Evolutionary conservation across 2,329 filamentous ascomycete species (phyloP).

Genomic region (Juglanconis oblonga): DNA sequence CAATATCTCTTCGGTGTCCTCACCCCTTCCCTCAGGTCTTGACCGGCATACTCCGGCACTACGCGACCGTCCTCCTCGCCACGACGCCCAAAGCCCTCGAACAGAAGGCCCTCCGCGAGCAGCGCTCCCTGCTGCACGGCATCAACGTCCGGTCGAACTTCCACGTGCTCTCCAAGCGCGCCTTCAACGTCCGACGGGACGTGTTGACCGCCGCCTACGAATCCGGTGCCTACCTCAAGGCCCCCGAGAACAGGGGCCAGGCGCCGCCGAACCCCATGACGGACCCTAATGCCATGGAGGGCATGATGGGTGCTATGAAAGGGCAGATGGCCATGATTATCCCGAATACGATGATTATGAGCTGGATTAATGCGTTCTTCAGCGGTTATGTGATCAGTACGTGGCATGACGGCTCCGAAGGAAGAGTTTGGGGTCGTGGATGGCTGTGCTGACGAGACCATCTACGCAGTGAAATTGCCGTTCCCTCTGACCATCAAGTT

Average conservation of each 20-base stretch:
- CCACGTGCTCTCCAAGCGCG: slow-evolving; percentile 70
- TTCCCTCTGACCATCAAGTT: slow-evolving; percentile 98
- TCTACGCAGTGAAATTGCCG: slow-evolving; percentile 75
- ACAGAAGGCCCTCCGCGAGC: slow-evolving; percentile 75
- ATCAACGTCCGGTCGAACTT: slow-evolving; percentile 82
- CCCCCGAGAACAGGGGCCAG: slow-evolving; percentile 81
- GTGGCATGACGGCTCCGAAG: slow-evolving; percentile 28
- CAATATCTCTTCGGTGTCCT: not conserved
- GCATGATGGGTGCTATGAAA: slow-evolving; percentile 99
- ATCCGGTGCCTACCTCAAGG: slow-evolving; percentile 83
- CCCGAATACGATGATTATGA: slow-evolving; percentile 98
- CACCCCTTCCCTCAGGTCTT: slow-evolving; percentile 57
- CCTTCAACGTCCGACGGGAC: slow-evolving; percentile 79
- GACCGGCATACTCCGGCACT: slow-evolving; percentile 93
- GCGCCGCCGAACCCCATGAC: slow-evolving; percentile 90
- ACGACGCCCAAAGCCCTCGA: slow-evolving; percentile 79
- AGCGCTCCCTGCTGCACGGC: slow-evolving; percentile 78
- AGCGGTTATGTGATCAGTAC: slow-evolving; percentile 95
- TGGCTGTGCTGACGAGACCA: slow-evolving; percentile 19
- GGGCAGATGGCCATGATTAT: slow-evolving; percentile 99
- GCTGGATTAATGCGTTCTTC: slow-evolving; percentile 99
- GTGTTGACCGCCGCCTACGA: slow-evolving; percentile 79
- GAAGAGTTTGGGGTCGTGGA: not conserved
- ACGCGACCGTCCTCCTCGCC: slow-evolving; percentile 88
- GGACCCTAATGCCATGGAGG: slow-evolving; percentile 95